Evolutionary conservation across 139 green algal genomes (phyloP).

Genomic region (Penium margaritaceum): DNA sequence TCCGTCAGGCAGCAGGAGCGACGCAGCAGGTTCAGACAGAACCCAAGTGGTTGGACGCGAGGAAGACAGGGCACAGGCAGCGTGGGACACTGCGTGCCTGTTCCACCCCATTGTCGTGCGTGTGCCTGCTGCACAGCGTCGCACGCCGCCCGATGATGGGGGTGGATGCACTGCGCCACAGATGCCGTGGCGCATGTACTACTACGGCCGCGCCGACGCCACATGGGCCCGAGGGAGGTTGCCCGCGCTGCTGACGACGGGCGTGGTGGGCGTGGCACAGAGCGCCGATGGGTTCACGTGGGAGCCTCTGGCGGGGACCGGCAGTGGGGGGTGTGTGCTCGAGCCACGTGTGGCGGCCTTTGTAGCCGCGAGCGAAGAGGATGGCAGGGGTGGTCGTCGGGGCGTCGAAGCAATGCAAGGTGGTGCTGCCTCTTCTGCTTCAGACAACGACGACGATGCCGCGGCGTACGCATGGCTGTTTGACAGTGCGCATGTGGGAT

Average conservation of each 20-base stretch:
- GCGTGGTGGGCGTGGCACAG: not conserved
- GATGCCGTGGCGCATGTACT: constrained; percentile 1
- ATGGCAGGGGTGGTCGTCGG: too few relatives aligned
- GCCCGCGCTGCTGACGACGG: constrained; percentile 3
- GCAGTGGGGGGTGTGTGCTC: not conserved
- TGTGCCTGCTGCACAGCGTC: too few relatives aligned
- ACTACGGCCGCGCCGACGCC: not conserved
- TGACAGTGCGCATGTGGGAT: not conserved
- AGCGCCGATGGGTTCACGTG: not conserved
- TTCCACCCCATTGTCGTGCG: constrained; percentile 11
- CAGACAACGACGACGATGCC: too few relatives aligned
- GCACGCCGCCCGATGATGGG: too few relatives aligned
- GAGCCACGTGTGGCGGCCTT: too few relatives aligned
- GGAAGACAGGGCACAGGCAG: not conserved
- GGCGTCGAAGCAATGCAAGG: too few relatives aligned
- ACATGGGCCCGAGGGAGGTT: not conserved
- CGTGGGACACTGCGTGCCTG: not conserved
- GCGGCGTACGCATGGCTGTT: too few relatives aligned
- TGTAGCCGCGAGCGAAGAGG: not conserved
- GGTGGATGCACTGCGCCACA: not conserved
- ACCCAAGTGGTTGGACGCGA: constrained; percentile 1
- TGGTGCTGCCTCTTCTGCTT: too few relatives aligned
- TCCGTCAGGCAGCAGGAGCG: not conserved
- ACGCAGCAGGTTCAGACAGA: constrained; percentile 1
- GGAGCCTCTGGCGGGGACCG: not conserved